A percentile compares a stretch with the other conserved stretches of the same genome.
Conservation (phyloP, 768 basidiomycete species). For the Polyporus arcularius region DNA sequence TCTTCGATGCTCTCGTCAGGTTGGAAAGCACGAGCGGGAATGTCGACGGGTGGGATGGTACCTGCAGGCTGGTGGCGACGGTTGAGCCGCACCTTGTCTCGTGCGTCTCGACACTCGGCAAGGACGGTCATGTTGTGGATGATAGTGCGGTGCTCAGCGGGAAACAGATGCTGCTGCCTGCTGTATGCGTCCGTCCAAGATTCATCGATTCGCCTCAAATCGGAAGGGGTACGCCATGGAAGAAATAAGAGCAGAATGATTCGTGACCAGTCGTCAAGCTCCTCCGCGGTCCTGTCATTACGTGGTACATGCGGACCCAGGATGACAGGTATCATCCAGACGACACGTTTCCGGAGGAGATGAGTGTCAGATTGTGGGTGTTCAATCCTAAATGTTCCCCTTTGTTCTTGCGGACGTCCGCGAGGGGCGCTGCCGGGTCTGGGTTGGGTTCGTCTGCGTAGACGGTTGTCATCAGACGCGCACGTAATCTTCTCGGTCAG, state of each 20-base stretch:
- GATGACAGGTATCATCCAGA: conserved; percentile 7
- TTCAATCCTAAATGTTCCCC: background rate
- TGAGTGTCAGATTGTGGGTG: conserved; percentile 12
- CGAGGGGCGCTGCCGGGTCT: no score
- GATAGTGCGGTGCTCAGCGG: background rate
- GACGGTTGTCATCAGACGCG: background rate
- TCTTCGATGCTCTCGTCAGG: no score
- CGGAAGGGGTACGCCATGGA: background rate
- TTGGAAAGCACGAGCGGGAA: no score
- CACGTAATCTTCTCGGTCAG: background rate
- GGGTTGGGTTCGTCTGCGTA: background rate
- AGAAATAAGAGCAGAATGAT: background rate
- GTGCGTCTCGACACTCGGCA: background rate
- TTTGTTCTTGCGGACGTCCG: background rate
- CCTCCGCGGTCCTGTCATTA: background rate
- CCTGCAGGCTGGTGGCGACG: no score
- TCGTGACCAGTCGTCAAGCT: background rate
- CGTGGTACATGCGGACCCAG: conserved; percentile 4
- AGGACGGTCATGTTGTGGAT: background rate
- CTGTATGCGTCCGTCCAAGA: background rate
- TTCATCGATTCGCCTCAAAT: background rate
- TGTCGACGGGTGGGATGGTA: no score
- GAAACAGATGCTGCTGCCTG: background rate
- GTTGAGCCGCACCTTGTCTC: no score
- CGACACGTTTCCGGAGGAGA: background rate